Percentiles rank a stretch among this genome's conserved stretches.
These are phyloP conservation scores for Firmiana major DNA, from an alignment of 345 rosid genomes.

Conservation along the genomic window DNA sequence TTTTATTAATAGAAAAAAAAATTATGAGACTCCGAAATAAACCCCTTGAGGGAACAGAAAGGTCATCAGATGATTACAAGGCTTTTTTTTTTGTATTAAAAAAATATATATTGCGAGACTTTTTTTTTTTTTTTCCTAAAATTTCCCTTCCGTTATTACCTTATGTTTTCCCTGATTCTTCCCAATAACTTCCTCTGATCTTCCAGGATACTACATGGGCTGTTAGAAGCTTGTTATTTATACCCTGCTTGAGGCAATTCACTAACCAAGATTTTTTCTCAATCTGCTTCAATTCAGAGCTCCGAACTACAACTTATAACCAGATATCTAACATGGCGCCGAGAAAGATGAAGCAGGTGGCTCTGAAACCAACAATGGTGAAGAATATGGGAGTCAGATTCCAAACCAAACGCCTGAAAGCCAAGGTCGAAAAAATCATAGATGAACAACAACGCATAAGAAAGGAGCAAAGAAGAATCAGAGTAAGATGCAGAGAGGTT, in stretches of 20 bases:
- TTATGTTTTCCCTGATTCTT: background rate
- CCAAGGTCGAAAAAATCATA: background rate
- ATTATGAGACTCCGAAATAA: too few relatives aligned
- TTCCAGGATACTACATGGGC: too few relatives aligned
- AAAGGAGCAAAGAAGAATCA: background rate
- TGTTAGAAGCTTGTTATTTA: background rate
- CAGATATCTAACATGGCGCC: background rate
- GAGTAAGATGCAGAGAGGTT: background rate
- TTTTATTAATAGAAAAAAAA: too few relatives aligned
- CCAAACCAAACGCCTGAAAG: background rate
- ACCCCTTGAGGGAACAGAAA: too few relatives aligned
- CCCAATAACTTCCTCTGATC: background rate
- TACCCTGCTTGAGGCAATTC: background rate
- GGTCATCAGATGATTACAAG: too few relatives aligned
- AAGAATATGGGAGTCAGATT: background rate
- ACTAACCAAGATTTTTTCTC: background rate
- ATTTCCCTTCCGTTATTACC: too few relatives aligned
- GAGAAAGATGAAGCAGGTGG: background rate
- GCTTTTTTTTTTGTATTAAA: too few relatives aligned
- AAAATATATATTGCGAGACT: too few relatives aligned
- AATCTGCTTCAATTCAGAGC: background rate
- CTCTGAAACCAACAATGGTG: background rate
- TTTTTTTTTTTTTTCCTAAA: too few relatives aligned
- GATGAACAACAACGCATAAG: background rate
- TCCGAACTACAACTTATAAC: background rate